These are phyloP conservation scores for Claviceps sp. DNA, from an alignment of 2,329 filamentous ascomycete species.

Conservation along the genomic window DNA sequence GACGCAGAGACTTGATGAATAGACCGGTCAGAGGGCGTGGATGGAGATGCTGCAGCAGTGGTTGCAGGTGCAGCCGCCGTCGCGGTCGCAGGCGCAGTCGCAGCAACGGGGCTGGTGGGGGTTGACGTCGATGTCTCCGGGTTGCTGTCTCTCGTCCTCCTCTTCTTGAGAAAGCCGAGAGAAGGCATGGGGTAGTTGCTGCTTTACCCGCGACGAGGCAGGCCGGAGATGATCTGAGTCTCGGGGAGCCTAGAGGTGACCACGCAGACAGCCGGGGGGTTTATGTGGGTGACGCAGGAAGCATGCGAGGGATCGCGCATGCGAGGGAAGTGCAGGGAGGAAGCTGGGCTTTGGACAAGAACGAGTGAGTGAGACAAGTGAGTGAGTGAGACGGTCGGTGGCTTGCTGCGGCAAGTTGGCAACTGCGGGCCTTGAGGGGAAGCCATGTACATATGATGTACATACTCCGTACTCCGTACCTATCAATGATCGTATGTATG, in stretches of 20 bases:
- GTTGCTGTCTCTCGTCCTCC: slow-evolving; percentile 86
- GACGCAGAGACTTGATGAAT: slow-evolving; percentile 13
- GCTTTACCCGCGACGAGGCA: slow-evolving; percentile 6
- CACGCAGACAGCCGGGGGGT: background rate
- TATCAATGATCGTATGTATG: no score
- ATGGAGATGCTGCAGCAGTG: slow-evolving; percentile 24
- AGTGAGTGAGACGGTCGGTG: background rate
- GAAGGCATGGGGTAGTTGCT: slow-evolving; percentile 58
- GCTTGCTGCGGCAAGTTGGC: background rate
- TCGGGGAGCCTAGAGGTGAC: background rate
- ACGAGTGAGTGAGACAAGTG: background rate
- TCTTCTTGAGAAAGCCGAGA: slow-evolving; percentile 95
- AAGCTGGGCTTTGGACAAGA: background rate
- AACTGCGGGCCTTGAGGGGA: background rate
- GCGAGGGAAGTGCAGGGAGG: background rate
- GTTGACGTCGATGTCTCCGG: slow-evolving; percentile 55
- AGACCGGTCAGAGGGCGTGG: slow-evolving; percentile 33
- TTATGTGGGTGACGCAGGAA: slow-evolving; percentile 1
- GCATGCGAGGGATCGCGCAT: background rate
- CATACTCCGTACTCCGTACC: no score
- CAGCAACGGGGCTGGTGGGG: slow-evolving; percentile 49
- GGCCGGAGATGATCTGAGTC: background rate
- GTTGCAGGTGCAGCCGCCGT: background rate
- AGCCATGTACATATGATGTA: background rate
- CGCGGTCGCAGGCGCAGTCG: slow-evolving; percentile 11